phyloP scores from a whole-genome alignment of 1,139 yeast genomes.

The Geotrichum fermentans region DNA sequence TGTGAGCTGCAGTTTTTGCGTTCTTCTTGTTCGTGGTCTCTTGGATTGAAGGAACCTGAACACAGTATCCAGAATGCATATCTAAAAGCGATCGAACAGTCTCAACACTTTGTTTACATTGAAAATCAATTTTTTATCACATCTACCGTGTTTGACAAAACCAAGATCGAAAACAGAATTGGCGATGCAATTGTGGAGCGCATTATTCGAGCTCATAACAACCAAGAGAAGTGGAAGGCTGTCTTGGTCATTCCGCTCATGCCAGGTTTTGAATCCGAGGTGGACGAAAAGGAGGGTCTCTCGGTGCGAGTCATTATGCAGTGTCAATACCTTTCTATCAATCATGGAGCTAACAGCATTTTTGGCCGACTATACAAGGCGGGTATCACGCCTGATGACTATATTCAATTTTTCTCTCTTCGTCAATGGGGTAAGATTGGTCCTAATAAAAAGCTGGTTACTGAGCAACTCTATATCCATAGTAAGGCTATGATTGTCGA shows the following conservation, averaged over 20 bases:
- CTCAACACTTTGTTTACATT: slow-evolving; percentile 88
- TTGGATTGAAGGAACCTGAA: slow-evolving; percentile 80
- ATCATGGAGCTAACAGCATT: slow-evolving; percentile 86
- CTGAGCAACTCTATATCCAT: slow-evolving; percentile 90
- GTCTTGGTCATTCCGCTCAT: slow-evolving; percentile 85
- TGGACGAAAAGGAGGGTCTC: slow-evolving; percentile 90
- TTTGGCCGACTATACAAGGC: slow-evolving; percentile 72
- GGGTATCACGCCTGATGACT: slow-evolving; percentile 80
- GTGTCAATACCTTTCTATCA: slow-evolving; percentile 90
- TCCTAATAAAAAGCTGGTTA: slow-evolving; percentile 62
- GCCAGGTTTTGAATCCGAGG: slow-evolving; percentile 97
- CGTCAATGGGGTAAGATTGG: slow-evolving; percentile 96
- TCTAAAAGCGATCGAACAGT: slow-evolving; percentile 79
- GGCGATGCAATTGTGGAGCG: slow-evolving; percentile 97
- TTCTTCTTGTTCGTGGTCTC: slow-evolving; percentile 89
- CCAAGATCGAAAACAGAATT: slow-evolving; percentile 76
- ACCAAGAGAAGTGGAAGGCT: slow-evolving; percentile 81
- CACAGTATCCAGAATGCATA: slow-evolving; percentile 92
- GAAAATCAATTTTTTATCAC: slow-evolving; percentile 94
- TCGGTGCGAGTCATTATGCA: slow-evolving; percentile 94
- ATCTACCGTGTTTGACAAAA: slow-evolving; percentile 69
- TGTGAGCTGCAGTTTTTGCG: slow-evolving; percentile 88
- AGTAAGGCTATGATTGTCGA: slow-evolving; percentile 50
- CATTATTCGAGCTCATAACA: slow-evolving; percentile 78
- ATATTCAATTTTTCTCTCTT: slow-evolving; percentile 85